These are phyloP conservation scores for Diaporthe sp. DNA, from an alignment of 2,329 filamentous ascomycete genomes.

Conservation along the genomic window DNA sequence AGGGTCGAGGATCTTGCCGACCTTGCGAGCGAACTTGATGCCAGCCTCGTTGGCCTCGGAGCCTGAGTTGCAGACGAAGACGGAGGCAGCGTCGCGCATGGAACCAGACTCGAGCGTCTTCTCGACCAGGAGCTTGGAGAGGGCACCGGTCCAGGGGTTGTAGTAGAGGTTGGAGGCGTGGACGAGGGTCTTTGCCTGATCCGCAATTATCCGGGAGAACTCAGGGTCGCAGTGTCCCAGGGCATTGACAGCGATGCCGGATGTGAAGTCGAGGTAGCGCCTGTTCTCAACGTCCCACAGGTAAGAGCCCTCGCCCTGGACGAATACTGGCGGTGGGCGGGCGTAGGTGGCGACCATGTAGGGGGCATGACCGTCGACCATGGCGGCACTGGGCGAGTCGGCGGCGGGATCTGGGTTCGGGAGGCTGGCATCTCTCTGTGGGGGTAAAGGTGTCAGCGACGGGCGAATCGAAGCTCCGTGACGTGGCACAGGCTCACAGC, in stretches of 20 bases:
- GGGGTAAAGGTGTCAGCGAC: conserved; percentile 16
- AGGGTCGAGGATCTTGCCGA: conserved; percentile 81
- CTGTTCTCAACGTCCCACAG: conserved; percentile 92
- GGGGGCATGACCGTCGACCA: conserved; percentile 82
- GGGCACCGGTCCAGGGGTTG: conserved; percentile 92
- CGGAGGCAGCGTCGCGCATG: conserved; percentile 84
- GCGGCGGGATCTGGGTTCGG: conserved; percentile 80
- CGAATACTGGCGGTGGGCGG: conserved; percentile 90
- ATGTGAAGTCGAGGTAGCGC: conserved; percentile 93
- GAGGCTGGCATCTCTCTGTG: conserved; percentile 53
- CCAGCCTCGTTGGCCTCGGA: conserved; percentile 98
- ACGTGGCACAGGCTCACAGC: conserved; percentile 48
- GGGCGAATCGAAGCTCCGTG: not conserved
- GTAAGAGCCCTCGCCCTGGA: conserved; percentile 87
- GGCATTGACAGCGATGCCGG: conserved; percentile 95
- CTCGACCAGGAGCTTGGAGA: conserved; percentile 88
- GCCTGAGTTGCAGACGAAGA: conserved; percentile 96
- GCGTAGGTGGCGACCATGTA: conserved; percentile 98
- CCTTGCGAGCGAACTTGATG: conserved; percentile 96
- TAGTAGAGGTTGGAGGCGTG: conserved; percentile 98
- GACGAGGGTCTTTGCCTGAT: conserved; percentile 85
- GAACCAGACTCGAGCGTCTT: conserved; percentile 83
- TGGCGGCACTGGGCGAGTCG: conserved; percentile 80
- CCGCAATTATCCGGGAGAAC: conserved; percentile 79
- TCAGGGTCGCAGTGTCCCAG: conserved; percentile 91